Percentiles rank a stretch among this genome's conserved stretches.
These are phyloP conservation scores for Neurospora africana DNA, from an alignment of 495 filamentous ascomycete species.

Conservation along the genomic window DNA sequence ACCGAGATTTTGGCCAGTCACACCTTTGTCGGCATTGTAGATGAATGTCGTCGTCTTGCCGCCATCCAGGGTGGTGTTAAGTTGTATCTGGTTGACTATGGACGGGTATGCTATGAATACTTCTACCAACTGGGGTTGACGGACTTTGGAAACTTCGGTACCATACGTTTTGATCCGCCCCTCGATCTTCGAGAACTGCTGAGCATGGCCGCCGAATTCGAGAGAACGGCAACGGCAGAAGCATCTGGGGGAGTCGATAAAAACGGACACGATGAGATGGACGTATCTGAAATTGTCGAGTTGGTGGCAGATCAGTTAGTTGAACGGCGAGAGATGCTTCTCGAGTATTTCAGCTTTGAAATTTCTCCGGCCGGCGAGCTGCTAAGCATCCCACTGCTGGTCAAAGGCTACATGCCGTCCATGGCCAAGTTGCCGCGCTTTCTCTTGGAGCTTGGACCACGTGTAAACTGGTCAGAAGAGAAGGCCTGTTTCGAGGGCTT, in stretches of 20 bases:
- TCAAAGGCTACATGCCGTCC: conserved; percentile 80
- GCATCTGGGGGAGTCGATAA: not conserved
- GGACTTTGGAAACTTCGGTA: conserved; percentile 91
- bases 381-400: conserved; percentile 65
- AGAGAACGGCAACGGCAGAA: conserved; percentile 30
- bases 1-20: conserved; percentile 84
- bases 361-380: conserved; percentile 71
- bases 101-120: conserved; percentile 74
- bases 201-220: conserved; percentile 58
- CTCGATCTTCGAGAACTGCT: conserved; percentile 63
- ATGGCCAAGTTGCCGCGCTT: conserved; percentile 84
- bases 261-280: conserved; percentile 43
- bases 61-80: conserved; percentile 91
- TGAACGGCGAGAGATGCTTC: conserved; percentile 70
- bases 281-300: conserved; percentile 56
- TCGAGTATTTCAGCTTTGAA: conserved; percentile 84
- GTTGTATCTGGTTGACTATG: conserved; percentile 91
- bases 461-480: conserved; percentile 79
- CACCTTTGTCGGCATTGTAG: conserved; percentile 89
- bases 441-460: conserved; percentile 76
- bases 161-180: conserved; percentile 68
- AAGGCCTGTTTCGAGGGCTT: conserved; percentile 80
- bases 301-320: conserved; percentile 52
- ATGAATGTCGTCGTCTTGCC: conserved; percentile 74
- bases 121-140: conserved; percentile 97